phyloP scores from a whole-genome alignment of 1,284 basidiomycete genomes.

The Cryptococcus wingfieldii region DNA sequence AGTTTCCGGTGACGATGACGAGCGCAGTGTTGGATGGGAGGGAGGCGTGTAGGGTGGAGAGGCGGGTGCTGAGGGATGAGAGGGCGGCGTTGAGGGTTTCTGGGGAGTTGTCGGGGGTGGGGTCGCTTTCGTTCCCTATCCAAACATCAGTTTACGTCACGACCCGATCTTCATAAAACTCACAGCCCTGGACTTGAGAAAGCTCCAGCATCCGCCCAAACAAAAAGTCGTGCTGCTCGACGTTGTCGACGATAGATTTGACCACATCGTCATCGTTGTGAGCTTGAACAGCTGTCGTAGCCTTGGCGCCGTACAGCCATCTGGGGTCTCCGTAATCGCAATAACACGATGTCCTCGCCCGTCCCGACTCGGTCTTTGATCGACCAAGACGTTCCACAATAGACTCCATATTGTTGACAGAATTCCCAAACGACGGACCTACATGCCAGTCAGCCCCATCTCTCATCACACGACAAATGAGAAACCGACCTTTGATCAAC shows the following conservation, averaged over 20 bases:
- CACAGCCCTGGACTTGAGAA: constrained; percentile 72
- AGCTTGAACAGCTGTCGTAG: constrained; percentile 67
- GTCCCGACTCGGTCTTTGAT: constrained; percentile 45
- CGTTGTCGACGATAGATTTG: constrained; percentile 58
- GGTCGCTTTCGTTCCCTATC: constrained; percentile 4
- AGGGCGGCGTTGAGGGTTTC: constrained; percentile 24
- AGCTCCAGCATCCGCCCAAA: constrained; percentile 77
- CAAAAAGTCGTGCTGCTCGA: constrained; percentile 68
- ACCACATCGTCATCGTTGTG: constrained; percentile 67
- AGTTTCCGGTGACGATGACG: constrained; percentile 78
- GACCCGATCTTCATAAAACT: constrained; percentile 34
- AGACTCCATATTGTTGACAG: constrained; percentile 69
- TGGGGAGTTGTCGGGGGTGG: constrained; percentile 20
- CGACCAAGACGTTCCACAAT: constrained; percentile 77
- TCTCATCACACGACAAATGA: constrained; percentile 1
- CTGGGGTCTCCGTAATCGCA: constrained; percentile 79
- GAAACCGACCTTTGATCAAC: constrained; percentile 59
- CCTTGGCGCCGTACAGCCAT: constrained; percentile 75
- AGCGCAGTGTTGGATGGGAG: constrained; percentile 75
- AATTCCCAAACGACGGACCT: constrained; percentile 77
- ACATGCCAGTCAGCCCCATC: background rate
- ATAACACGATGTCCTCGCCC: constrained; percentile 60
- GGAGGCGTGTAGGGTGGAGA: constrained; percentile 60
- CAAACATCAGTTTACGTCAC: background rate
- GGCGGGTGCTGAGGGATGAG: constrained; percentile 57